phyloP scores from a whole-genome alignment of 2,329 filamentous ascomycete species.

The Venturia asperata region DNA sequence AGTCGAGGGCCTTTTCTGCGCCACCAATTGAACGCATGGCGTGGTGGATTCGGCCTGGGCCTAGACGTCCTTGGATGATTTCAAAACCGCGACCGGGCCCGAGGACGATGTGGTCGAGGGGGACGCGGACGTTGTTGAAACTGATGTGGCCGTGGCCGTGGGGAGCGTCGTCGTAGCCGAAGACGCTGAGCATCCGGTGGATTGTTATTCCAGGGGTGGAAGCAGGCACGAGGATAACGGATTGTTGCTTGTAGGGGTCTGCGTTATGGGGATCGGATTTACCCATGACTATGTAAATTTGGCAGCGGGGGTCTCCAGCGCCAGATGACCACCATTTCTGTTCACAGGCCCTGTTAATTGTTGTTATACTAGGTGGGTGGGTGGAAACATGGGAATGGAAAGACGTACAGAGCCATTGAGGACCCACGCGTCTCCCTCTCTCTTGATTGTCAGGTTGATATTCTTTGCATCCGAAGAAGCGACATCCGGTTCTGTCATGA shows the following conservation, averaged over 20 bases:
- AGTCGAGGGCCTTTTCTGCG: constrained; percentile 84
- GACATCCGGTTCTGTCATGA: constrained; percentile 89
- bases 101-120: constrained; percentile 74
- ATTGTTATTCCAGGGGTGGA: constrained; percentile 80
- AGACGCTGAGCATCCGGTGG: constrained; percentile 86
- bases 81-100: constrained; percentile 94
- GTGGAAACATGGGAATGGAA: background rate
- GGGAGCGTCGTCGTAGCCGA: constrained; percentile 96
- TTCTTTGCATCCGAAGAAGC: constrained; percentile 90
- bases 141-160: constrained; percentile 92
- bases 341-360: background rate
- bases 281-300: constrained; percentile 94
- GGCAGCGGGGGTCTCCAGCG: constrained; percentile 84
- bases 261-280: constrained; percentile 72
- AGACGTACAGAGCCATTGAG: constrained; percentile 70
- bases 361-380: background rate
- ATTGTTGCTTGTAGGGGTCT: constrained; percentile 83
- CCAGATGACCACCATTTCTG: constrained; percentile 99
- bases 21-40: constrained; percentile 93
- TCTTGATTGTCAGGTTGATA: constrained; percentile 74
- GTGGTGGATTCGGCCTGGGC: constrained; percentile 94
- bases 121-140: constrained; percentile 86
- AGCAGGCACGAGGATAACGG: constrained; percentile 81
- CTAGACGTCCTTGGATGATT: constrained; percentile 94
- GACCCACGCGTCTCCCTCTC: constrained; percentile 81